These are phyloP conservation scores for Cladorrhinum samala DNA, from an alignment of 495 filamentous ascomycete genomes.

Conservation along the genomic window DNA sequence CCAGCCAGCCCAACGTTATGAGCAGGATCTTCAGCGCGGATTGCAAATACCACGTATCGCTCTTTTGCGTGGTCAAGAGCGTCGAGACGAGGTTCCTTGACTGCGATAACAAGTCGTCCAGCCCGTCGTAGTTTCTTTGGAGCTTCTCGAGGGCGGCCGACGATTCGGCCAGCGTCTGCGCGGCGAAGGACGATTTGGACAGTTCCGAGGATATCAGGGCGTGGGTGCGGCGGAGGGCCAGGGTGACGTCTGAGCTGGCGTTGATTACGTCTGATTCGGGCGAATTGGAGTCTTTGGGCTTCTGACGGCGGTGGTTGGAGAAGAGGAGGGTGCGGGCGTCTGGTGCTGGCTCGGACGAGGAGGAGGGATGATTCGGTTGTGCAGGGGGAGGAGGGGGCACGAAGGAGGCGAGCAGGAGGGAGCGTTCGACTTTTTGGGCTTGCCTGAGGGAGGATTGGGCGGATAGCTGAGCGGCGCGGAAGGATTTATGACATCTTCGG, in stretches of 20 bases:
- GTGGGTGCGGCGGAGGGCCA: slow-evolving; percentile 77
- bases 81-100: slow-evolving; percentile 70
- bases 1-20: slow-evolving; percentile 72
- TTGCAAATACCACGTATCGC: slow-evolving; percentile 93
- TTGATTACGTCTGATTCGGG: slow-evolving; percentile 63
- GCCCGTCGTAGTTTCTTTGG: slow-evolving; percentile 66
- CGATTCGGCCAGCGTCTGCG: slow-evolving; percentile 75
- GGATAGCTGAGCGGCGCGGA: slow-evolving; percentile 76
- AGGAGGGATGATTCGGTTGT: slow-evolving; percentile 1
- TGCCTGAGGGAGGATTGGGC: slow-evolving; percentile 71
- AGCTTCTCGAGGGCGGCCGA: slow-evolving; percentile 75
- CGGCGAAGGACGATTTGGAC: slow-evolving; percentile 75
- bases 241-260: slow-evolving; percentile 78
- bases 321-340: slow-evolving; percentile 20
- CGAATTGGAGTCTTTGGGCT: slow-evolving; percentile 13
- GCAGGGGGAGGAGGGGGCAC: slow-evolving; percentile 29
- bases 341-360: too few relatives aligned
- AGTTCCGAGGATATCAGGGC: slow-evolving; percentile 77
- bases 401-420: slow-evolving; percentile 64
- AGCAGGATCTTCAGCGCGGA: slow-evolving; percentile 77
- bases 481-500: slow-evolving; percentile 69
- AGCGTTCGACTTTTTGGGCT: slow-evolving; percentile 68
- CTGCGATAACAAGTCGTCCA: slow-evolving; percentile 68
- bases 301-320: slow-evolving; percentile 17
- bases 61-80: slow-evolving; percentile 80